Evolutionary conservation across 164 flowering plant genomes (phyloP).

Genomic region (Nelumbo lutea): DNA sequence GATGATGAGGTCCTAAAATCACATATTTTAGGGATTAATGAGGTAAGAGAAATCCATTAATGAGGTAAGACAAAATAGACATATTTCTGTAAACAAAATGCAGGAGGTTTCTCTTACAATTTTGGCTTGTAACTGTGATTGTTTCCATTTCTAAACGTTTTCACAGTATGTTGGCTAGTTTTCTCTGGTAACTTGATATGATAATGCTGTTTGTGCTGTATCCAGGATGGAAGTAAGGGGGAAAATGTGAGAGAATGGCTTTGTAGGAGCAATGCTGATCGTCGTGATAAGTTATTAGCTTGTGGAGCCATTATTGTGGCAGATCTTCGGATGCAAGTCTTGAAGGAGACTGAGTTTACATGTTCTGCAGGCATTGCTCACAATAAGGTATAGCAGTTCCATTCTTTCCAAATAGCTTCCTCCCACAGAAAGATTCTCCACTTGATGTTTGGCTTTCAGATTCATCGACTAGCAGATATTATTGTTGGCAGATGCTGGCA

Average conservation of each 20-base stretch:
- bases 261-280: conserved; percentile 53
- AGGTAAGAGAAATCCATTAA: conserved; percentile 28
- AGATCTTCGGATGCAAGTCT: conserved; percentile 76
- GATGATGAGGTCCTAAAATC: conserved; percentile 75
- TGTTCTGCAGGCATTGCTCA: conserved; percentile 99
- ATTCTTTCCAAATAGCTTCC: neutral
- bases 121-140: neutral
- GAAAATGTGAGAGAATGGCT: conserved; percentile 68
- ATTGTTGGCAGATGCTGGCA: conserved; percentile 77
- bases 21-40: conserved; percentile 69
- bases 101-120: neutral
- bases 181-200: neutral
- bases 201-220: neutral
- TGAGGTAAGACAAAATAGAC: neutral
- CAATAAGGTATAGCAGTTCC: conserved; percentile 58
- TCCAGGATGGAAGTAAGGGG: conserved; percentile 47
- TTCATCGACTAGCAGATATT: conserved; percentile 11
- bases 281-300: conserved; percentile 75
- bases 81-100: neutral
- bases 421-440: conserved; percentile 4
- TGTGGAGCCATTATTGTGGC: conserved; percentile 91
- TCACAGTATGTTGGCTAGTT: neutral
- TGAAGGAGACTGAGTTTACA: conserved; percentile 78
- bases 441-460: neutral
- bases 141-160: neutral